Conservation (phyloP, 805 yeast genomes). For the Groenewaldozyma tartarivorans region DNA sequence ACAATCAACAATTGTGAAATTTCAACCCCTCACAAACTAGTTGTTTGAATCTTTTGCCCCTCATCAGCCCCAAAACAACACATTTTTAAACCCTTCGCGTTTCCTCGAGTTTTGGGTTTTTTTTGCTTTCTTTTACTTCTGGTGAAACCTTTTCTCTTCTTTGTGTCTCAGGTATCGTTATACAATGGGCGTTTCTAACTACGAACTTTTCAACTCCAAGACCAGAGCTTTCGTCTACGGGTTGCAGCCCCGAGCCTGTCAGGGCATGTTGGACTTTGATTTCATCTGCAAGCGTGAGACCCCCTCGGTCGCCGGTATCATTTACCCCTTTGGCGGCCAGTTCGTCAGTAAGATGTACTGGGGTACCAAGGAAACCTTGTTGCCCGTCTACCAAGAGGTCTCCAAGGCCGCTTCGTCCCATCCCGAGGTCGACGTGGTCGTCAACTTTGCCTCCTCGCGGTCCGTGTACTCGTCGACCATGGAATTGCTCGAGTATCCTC, state of each 20-base stretch:
- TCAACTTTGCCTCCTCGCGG: conserved; percentile 38
- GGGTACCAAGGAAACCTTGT: conserved; percentile 39
- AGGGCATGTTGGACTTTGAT: conserved; percentile 41
- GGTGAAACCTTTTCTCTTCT: too few relatives aligned
- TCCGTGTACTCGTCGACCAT: conserved; percentile 38
- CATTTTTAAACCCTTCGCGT: too few relatives aligned
- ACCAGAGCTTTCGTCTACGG: conserved; percentile 38
- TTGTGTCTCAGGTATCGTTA: too few relatives aligned
- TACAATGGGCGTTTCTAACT: too few relatives aligned
- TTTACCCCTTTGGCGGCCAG: conserved; percentile 40
- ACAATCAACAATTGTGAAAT: too few relatives aligned
- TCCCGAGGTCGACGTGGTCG: conserved; percentile 41
- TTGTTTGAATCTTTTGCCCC: too few relatives aligned
- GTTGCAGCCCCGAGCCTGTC: conserved; percentile 39
- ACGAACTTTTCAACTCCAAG: conserved; percentile 33
- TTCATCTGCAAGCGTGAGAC: conserved; percentile 36
- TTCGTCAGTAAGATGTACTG: conserved; percentile 38
- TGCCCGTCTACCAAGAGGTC: conserved; percentile 37
- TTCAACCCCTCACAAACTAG: too few relatives aligned
- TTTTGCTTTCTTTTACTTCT: too few relatives aligned
- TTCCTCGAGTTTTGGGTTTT: too few relatives aligned
- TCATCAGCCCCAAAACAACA: too few relatives aligned
- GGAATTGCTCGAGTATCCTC: conserved; percentile 38
- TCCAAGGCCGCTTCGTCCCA: conserved; percentile 33
- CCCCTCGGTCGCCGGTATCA: conserved; percentile 39